Evolutionary conservation across 225 moss, liverwort and hornwort species (phyloP).

Genomic region (Rhytidiadelphus loreus): DNA sequence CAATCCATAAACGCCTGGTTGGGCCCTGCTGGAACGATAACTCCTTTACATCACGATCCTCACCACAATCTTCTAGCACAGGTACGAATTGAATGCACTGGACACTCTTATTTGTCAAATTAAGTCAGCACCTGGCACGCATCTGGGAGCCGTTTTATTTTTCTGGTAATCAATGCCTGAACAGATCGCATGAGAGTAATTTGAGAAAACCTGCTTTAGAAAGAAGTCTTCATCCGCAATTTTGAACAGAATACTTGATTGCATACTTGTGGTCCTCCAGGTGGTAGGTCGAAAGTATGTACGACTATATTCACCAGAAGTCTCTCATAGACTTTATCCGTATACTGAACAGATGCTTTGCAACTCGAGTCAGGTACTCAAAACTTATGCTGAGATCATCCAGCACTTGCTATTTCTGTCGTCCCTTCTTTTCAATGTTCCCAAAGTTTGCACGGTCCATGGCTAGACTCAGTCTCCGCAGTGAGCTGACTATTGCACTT

Average conservation of each 20-base stretch:
- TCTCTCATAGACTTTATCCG: constrained; percentile 56
- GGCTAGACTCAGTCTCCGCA: not conserved
- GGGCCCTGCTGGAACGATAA: constrained; percentile 79
- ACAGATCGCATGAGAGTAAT: not conserved
- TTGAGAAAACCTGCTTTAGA: not conserved
- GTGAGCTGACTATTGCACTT: not conserved
- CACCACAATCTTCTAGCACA: constrained; percentile 84
- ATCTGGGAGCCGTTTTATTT: not conserved
- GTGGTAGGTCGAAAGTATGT: constrained; percentile 94
- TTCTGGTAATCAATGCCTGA: not conserved
- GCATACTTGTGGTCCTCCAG: constrained; percentile 20
- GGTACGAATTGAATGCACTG: constrained; percentile 13
- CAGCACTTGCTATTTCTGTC: not conserved
- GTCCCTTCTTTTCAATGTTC: not conserved
- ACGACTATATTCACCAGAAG: constrained; percentile 62
- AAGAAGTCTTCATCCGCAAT: not conserved
- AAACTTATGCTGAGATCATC: not conserved
- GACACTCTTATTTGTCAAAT: not conserved
- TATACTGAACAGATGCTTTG: constrained; percentile 77
- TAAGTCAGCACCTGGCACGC: not conserved
- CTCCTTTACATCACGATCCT: constrained; percentile 87
- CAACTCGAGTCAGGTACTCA: constrained; percentile 85
- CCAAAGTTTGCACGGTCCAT: not conserved
- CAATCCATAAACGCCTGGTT: constrained; percentile 90
- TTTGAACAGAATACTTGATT: not conserved